These are phyloP conservation scores for Trichoderma parareesei DNA, from an alignment of 495 filamentous ascomycete genomes.

Conservation along the genomic window DNA sequence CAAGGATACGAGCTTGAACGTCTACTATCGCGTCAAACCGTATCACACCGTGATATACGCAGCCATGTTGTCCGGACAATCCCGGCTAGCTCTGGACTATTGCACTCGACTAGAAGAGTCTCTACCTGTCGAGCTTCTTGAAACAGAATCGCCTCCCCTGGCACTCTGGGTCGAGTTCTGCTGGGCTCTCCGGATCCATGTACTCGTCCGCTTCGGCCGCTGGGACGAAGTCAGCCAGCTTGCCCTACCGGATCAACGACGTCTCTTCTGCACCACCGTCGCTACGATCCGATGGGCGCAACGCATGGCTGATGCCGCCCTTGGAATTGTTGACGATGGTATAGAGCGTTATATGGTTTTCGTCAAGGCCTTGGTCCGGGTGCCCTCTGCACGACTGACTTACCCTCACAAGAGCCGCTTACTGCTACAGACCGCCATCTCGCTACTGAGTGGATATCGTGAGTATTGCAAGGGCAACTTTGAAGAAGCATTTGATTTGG, in stretches of 20 bases:
- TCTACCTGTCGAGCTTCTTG: constrained; percentile 49
- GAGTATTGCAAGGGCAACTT: constrained; percentile 52
- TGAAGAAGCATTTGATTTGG: constrained; percentile 44
- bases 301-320: constrained; percentile 53
- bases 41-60: constrained; percentile 63
- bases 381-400: constrained; percentile 46
- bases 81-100: constrained; percentile 47
- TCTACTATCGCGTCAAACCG: constrained; percentile 57
- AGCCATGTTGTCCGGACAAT: constrained; percentile 61
- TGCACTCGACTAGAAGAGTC: constrained; percentile 40
- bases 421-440: constrained; percentile 48
- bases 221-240: constrained; percentile 52
- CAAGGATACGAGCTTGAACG: constrained; percentile 49
- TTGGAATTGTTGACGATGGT: constrained; percentile 38
- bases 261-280: constrained; percentile 53
- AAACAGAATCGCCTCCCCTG: constrained; percentile 56
- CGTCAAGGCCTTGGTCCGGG: constrained; percentile 30
- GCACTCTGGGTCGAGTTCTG: constrained; percentile 66
- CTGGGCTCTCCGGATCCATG: constrained; percentile 51
- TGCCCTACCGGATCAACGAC: constrained; percentile 36
- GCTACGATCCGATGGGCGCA: constrained; percentile 60
- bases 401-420: constrained; percentile 55
- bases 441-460: constrained; percentile 62
- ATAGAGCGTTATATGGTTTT: constrained; percentile 38
- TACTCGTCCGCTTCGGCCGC: constrained; percentile 55